These are phyloP conservation scores for Diaporthe capsici DNA, from an alignment of 2,329 filamentous ascomycete genomes.

Conservation along the genomic window DNA sequence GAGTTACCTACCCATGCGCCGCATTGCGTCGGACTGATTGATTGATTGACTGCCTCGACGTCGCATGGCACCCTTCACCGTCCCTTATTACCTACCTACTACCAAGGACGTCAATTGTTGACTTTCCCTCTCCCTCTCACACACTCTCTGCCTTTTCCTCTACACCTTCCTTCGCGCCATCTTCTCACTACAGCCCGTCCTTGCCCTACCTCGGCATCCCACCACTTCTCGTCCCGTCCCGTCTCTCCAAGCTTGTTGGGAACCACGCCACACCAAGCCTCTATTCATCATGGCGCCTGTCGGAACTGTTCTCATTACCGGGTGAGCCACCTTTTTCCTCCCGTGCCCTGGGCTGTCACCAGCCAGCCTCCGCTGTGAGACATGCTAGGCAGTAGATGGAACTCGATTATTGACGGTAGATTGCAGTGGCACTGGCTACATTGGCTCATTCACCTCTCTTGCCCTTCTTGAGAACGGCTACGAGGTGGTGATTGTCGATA, in stretches of 20 bases:
- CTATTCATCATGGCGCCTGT: conserved; percentile 58
- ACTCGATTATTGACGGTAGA: conserved; percentile 46
- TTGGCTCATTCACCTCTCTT: conserved; percentile 96
- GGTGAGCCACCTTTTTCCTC: conserved; percentile 71
- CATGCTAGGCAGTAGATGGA: neutral
- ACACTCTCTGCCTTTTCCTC: neutral
- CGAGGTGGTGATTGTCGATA: conserved; percentile 97
- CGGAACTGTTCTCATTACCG: conserved; percentile 91
- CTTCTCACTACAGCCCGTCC: neutral
- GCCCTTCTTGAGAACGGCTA: conserved; percentile 94
- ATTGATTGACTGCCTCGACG: conserved; percentile 2
- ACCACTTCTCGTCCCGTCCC: conserved; percentile 7
- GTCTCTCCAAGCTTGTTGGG: neutral
- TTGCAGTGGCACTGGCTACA: conserved; percentile 95
- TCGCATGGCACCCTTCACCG: conserved; percentile 5
- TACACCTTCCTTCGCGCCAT: neutral
- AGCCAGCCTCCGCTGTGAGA: neutral
- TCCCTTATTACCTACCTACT: conserved; percentile 18
- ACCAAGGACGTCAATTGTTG: neutral
- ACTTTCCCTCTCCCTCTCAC: neutral
- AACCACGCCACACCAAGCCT: neutral
- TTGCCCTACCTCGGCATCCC: neutral
- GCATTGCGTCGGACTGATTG: neutral
- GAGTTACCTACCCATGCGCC: neutral
- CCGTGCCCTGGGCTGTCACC: conserved; percentile 35